Conservation (phyloP, 2,329 filamentous ascomycete species). For the Colletotrichum caudatum region DNA sequence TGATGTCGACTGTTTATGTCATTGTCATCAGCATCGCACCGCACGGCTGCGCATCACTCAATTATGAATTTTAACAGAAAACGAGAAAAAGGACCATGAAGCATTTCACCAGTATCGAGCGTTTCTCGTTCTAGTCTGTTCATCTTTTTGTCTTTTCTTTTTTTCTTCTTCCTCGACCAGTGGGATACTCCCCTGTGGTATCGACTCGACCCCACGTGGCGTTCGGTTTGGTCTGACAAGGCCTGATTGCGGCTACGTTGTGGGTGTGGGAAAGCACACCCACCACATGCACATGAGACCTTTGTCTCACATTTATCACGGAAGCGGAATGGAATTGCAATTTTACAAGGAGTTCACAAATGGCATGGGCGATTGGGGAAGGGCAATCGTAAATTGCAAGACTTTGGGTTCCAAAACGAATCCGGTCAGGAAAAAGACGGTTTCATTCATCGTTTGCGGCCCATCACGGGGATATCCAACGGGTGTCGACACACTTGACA, state of each 20-base stretch:
- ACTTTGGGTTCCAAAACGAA: constrained; percentile 22
- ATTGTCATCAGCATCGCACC: background rate
- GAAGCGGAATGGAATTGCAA: constrained; percentile 34
- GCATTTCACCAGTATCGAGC: constrained; percentile 27
- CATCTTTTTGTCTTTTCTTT: background rate
- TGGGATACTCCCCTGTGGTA: constrained; percentile 5
- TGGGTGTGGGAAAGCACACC: constrained; percentile 20
- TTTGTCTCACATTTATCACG: constrained; percentile 34
- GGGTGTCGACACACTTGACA: constrained; percentile 15
- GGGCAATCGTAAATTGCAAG: constrained; percentile 35
- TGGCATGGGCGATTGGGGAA: constrained; percentile 19
- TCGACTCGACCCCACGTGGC: constrained; percentile 30
- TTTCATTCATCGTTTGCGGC: constrained; percentile 30
- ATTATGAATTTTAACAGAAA: constrained; percentile 14
- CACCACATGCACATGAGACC: constrained; percentile 33
- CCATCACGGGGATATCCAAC: constrained; percentile 13
- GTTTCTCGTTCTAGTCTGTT: constrained; percentile 16
- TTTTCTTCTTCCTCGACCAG: background rate
- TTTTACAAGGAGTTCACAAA: constrained; percentile 33
- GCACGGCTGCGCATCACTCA: constrained; percentile 4
- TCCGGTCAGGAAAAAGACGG: constrained; percentile 33
- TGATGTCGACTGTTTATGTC: constrained; percentile 13
- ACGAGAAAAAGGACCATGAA: constrained; percentile 28
- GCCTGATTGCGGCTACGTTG: constrained; percentile 30
- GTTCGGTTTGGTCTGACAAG: constrained; percentile 22